These are phyloP conservation scores for Oryza brachyantha DNA, from an alignment of 176 grass and related monocot species.

Conservation along the genomic window DNA sequence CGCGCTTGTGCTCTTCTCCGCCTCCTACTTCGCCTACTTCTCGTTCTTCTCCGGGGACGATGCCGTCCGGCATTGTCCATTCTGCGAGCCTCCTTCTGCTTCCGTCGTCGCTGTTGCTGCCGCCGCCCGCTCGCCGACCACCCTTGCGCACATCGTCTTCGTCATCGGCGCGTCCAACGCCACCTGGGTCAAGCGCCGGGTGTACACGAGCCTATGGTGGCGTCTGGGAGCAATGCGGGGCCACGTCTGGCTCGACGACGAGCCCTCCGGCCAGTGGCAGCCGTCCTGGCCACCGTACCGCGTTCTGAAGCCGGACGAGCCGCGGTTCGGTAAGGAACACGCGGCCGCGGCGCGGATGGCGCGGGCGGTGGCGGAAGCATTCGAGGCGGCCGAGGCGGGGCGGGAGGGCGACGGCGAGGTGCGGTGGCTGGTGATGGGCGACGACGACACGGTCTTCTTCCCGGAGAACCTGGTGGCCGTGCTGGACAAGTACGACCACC, in stretches of 20 bases:
- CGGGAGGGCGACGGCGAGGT: background rate
- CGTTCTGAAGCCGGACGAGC: conserved; percentile 36
- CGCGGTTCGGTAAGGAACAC: conserved; percentile 38
- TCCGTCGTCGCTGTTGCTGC: background rate
- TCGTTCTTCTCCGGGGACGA: background rate
- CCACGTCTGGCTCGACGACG: conserved; percentile 59
- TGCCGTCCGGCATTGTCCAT: background rate
- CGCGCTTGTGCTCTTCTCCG: background rate
- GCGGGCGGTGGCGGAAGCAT: conserved; percentile 38
- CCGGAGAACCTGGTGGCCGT: conserved; percentile 62
- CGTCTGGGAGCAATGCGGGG: conserved; percentile 36
- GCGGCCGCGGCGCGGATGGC: conserved; percentile 53
- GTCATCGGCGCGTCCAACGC: conserved; percentile 45
- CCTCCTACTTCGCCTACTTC: conserved; percentile 14
- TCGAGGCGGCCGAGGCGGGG: background rate
- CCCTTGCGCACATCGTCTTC: conserved; percentile 44
- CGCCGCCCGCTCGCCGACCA: background rate
- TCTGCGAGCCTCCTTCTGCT: background rate
- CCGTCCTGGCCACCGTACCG: conserved; percentile 42
- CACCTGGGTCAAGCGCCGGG: conserved; percentile 25
- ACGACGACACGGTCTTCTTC: conserved; percentile 90
- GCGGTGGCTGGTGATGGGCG: conserved; percentile 76
- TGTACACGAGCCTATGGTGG: conserved; percentile 56
- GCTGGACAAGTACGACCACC: conserved; percentile 67
- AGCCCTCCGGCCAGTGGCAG: conserved; percentile 34